phyloP scores from a whole-genome alignment of 306 rosid species.

The Cicer arietinum region DNA sequence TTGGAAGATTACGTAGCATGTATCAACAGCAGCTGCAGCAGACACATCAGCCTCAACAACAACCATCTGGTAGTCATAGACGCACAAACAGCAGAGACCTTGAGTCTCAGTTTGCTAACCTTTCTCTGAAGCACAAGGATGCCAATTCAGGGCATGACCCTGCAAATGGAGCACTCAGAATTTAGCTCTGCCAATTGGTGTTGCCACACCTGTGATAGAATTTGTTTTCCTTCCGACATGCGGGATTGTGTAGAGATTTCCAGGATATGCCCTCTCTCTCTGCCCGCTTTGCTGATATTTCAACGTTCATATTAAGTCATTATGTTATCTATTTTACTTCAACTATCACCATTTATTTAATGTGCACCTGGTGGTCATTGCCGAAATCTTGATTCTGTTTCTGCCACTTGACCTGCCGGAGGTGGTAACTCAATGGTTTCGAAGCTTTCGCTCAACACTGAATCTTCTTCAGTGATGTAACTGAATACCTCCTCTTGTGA shows the following conservation, averaged over 20 bases:
- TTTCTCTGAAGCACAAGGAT: constrained; percentile 87
- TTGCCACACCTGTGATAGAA: constrained; percentile 49
- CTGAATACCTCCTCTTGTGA: constrained; percentile 53
- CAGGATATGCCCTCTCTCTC: constrained; percentile 52
- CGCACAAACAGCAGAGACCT: constrained; percentile 93
- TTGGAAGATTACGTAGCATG: constrained; percentile 80
- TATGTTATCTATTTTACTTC: constrained; percentile 50
- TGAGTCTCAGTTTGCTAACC: constrained; percentile 85
- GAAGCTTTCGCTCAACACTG: constrained; percentile 39
- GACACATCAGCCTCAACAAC: constrained; percentile 60
- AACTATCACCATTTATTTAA: constrained; percentile 53
- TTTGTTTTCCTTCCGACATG: constrained; percentile 49
- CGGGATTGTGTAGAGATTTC: constrained; percentile 71
- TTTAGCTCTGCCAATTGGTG: constrained; percentile 54
- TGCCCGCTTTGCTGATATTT: constrained; percentile 56
- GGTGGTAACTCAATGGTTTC: constrained; percentile 77
- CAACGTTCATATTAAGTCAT: constrained; percentile 45
- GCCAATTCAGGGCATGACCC: constrained; percentile 75
- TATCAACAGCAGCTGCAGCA: constrained; percentile 76
- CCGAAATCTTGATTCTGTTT: constrained; percentile 57
- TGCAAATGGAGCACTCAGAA: constrained; percentile 69
- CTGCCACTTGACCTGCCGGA: constrained; percentile 71
- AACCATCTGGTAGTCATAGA: constrained; percentile 75
- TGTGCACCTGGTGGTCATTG: constrained; percentile 90
- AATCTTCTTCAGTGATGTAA: constrained; percentile 42